phyloP scores from a whole-genome alignment of 495 filamentous ascomycete genomes.

The Parathielavia hyrcaniae region DNA sequence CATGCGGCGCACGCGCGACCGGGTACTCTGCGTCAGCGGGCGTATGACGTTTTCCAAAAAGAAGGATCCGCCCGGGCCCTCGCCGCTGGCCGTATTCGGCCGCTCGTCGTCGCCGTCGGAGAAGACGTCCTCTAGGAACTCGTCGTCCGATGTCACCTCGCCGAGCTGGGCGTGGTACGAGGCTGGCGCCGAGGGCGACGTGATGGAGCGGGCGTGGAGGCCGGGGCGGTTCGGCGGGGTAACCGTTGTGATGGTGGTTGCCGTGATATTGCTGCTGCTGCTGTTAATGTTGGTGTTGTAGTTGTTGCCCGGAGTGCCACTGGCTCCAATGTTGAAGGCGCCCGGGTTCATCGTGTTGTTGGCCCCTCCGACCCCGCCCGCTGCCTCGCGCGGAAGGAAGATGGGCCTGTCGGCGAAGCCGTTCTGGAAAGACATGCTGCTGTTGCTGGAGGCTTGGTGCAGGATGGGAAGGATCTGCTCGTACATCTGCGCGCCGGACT shows the following conservation, averaged over 20 bases:
- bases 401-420: slow-evolving; percentile 71
- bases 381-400: slow-evolving; percentile 39
- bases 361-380: slow-evolving; percentile 9
- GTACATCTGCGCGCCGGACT: slow-evolving; percentile 79
- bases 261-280: neutral
- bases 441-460: slow-evolving; percentile 57
- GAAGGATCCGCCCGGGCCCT: slow-evolving; percentile 38
- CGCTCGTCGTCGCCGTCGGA: slow-evolving; percentile 49
- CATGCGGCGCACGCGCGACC: slow-evolving; percentile 60
- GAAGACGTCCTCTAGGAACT: slow-evolving; percentile 48
- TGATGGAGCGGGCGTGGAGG: slow-evolving; percentile 66
- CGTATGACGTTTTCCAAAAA: slow-evolving; percentile 64
- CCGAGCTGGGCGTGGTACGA: slow-evolving; percentile 48
- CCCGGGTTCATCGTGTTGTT: slow-evolving; percentile 59
- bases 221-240: slow-evolving; percentile 38
- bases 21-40: slow-evolving; percentile 46
- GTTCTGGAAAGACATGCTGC: slow-evolving; percentile 66
- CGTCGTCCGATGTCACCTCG: slow-evolving; percentile 52
- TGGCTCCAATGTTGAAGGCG: slow-evolving; percentile 43
- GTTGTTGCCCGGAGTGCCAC: neutral
- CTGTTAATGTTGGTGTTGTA: neutral
- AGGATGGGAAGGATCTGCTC: slow-evolving; percentile 90
- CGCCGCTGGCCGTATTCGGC: slow-evolving; percentile 27
- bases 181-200: slow-evolving; percentile 57
- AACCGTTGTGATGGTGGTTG: neutral